Conservation (phyloP, 2,329 filamentous ascomycete genomes). For the Cladophialophora bantiana region DNA sequence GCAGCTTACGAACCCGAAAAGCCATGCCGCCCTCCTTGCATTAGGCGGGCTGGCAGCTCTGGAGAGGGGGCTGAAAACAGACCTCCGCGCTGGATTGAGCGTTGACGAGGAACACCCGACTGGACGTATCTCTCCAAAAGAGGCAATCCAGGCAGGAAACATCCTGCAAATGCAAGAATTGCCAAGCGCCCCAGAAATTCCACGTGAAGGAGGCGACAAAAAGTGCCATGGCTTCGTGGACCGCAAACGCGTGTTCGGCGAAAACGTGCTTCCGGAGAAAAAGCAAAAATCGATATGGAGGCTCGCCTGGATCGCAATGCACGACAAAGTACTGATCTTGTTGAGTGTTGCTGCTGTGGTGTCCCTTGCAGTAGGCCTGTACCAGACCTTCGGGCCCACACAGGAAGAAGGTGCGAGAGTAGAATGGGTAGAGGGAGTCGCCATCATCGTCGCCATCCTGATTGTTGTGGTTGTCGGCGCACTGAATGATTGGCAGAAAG, state of each 20-base stretch:
- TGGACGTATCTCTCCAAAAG: slow-evolving; percentile 71
- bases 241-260: slow-evolving; percentile 72
- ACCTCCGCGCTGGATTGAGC: slow-evolving; percentile 70
- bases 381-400: slow-evolving; percentile 49
- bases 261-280: slow-evolving; percentile 70
- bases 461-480: slow-evolving; percentile 79
- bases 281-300: slow-evolving; percentile 70
- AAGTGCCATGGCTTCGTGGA: slow-evolving; percentile 58
- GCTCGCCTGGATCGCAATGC: slow-evolving; percentile 77
- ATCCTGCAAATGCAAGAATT: slow-evolving; percentile 29
- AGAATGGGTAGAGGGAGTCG: slow-evolving; percentile 83
- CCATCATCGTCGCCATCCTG: slow-evolving; percentile 76
- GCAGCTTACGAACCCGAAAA: slow-evolving; percentile 83
- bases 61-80: slow-evolving; percentile 74
- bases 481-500: slow-evolving; percentile 81
- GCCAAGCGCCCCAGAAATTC: slow-evolving; percentile 36
- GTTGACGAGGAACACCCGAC: slow-evolving; percentile 71
- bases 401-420: slow-evolving; percentile 58
- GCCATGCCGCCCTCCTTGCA: slow-evolving; percentile 74
- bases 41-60: slow-evolving; percentile 75
- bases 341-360: slow-evolving; percentile 72
- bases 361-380: slow-evolving; percentile 74
- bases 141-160: slow-evolving; percentile 54
- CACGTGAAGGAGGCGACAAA: slow-evolving; percentile 34
- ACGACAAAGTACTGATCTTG: slow-evolving; percentile 76